Evolutionary conservation across 2,329 filamentous ascomycete genomes (phyloP).

Genomic region (Aspergillus unguis): DNA sequence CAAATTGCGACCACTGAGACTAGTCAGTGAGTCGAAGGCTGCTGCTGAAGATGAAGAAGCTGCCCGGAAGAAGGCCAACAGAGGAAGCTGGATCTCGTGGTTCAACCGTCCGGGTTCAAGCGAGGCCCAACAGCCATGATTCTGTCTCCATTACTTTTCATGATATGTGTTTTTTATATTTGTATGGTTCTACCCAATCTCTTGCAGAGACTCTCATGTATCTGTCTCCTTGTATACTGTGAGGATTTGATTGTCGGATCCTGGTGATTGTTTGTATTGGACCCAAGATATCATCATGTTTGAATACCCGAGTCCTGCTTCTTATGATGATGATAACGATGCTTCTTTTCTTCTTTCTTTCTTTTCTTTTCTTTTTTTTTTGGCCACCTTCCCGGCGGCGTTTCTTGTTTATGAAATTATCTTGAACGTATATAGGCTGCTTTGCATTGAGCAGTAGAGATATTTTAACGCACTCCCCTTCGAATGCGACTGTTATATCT

Average conservation of each 20-base stretch:
- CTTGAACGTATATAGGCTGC: constrained; percentile 20
- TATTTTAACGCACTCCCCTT: too few species aligned
- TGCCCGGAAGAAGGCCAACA: constrained; percentile 45
- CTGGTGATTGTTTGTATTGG: constrained; percentile 11
- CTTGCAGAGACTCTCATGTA: not conserved
- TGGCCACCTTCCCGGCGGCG: constrained; percentile 1
- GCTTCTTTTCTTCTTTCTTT: not conserved
- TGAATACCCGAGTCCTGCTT: constrained; percentile 17
- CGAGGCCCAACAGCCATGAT: constrained; percentile 20
- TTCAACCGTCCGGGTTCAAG: constrained; percentile 39
- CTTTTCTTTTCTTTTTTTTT: too few species aligned
- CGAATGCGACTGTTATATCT: too few species aligned
- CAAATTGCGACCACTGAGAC: constrained; percentile 77
- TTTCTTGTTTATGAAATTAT: constrained; percentile 14
- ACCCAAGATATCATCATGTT: constrained; percentile 16
- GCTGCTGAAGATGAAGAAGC: constrained; percentile 42
- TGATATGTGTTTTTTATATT: constrained; percentile 6
- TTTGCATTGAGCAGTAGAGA: not conserved
- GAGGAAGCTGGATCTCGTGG: constrained; percentile 48
- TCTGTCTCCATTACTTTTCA: constrained; percentile 2
- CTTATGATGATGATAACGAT: constrained; percentile 13
- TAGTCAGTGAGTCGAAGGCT: constrained; percentile 58
- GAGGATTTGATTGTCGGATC: not conserved
- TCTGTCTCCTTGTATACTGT: constrained; percentile 1
- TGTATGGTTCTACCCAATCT: too few species aligned